These are phyloP conservation scores for Ophiosphaerella narmari DNA, from an alignment of 2,329 filamentous ascomycete genomes.

Conservation along the genomic window DNA sequence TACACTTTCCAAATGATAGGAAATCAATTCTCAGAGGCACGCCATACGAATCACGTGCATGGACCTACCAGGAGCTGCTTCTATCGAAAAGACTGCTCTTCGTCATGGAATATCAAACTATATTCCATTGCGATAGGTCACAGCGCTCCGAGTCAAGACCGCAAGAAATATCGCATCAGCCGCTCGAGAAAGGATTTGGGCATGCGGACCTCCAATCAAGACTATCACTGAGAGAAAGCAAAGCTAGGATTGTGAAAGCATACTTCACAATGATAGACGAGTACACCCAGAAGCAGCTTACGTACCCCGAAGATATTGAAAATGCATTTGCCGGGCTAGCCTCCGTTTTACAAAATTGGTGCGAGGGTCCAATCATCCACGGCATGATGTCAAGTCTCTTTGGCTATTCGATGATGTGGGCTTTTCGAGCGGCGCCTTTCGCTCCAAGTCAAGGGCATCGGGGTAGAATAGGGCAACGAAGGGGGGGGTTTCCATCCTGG, in stretches of 20 bases:
- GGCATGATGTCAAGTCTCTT: not conserved
- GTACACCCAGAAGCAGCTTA: not conserved
- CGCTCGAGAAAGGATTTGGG: too few relatives aligned
- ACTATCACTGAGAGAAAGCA: too few relatives aligned
- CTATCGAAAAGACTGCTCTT: not conserved
- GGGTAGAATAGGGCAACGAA: not conserved
- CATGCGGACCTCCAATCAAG: too few relatives aligned
- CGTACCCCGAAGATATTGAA: not conserved
- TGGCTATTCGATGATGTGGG: not conserved
- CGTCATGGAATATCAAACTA: not conserved
- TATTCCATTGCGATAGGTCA: not conserved
- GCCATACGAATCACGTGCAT: not conserved
- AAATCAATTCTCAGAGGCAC: not conserved
- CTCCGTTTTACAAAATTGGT: not conserved
- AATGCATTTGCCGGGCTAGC: not conserved
- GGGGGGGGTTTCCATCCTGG: not conserved
- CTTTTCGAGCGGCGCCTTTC: not conserved
- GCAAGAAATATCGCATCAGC: not conserved
- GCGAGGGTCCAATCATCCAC: not conserved
- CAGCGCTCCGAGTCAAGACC: not conserved
- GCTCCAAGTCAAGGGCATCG: not conserved
- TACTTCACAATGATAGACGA: not conserved
- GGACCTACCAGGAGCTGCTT: not conserved
- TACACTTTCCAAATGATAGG: not conserved
- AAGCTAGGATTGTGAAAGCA: not conserved